phyloP scores from a whole-genome alignment of 129 eudicot species.

The Erigeron canadensis region DNA sequence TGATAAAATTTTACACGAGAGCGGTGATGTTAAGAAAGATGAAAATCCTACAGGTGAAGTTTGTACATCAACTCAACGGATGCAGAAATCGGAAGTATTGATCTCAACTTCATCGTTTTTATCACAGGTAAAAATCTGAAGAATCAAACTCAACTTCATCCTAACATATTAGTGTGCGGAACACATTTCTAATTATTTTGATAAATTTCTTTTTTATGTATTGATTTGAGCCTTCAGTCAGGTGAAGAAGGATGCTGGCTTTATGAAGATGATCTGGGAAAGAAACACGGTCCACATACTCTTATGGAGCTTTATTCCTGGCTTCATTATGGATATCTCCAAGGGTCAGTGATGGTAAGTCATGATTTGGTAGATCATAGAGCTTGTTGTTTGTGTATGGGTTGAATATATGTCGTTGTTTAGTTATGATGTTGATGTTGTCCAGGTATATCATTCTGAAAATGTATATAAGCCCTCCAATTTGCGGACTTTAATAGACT shows the following conservation, averaged over 20 bases:
- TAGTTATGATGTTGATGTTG: conserved; percentile 11
- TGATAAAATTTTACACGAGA: conserved; percentile 15
- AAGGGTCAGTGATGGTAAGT: conserved; percentile 69
- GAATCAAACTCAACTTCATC: too few relatives aligned
- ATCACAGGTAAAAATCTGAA: conserved; percentile 43
- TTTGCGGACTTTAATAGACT: conserved; percentile 52
- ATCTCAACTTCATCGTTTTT: conserved; percentile 25
- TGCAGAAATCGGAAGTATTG: conserved; percentile 28
- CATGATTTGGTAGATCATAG: conserved; percentile 13
- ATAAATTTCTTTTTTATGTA: conserved; percentile 10
- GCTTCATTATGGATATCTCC: conserved; percentile 77
- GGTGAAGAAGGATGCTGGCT: conserved; percentile 82
- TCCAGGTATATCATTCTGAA: conserved; percentile 71
- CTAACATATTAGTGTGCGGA: neutral
- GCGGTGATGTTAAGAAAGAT: conserved; percentile 11
- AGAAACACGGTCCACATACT: conserved; percentile 86
- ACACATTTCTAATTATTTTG: neutral
- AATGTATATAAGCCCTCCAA: conserved; percentile 48
- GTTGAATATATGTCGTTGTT: too few relatives aligned
- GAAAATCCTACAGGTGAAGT: conserved; percentile 18
- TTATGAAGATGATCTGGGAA: conserved; percentile 71
- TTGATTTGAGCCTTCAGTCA: conserved; percentile 40
- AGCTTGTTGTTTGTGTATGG: neutral
- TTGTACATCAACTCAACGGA: conserved; percentile 36
- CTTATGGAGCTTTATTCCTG: conserved; percentile 83